Evolutionary conservation across 2,329 filamentous ascomycete genomes (phyloP), one percentile per base, ranked within the genome.

Genomic region (Penicillium aurantiogriseum): DNA sequence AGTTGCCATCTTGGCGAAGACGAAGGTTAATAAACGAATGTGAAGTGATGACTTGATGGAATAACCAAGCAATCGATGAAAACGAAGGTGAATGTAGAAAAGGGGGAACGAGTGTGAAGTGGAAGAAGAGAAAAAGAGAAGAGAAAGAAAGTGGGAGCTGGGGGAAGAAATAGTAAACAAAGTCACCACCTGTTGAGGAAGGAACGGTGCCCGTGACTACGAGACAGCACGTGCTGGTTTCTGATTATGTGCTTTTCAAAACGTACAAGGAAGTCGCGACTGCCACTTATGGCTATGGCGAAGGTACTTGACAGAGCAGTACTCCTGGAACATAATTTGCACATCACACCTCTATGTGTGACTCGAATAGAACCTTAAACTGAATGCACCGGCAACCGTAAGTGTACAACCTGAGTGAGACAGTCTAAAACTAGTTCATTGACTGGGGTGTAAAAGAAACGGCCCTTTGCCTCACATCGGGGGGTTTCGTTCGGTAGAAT

Each of bases 361-460:
- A 56, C 49, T 56, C 17, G 2, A 46, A 47, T 42, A 53, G 43
- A 56, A 56, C 42, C 13, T 56, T 42, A 53, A 46, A 33, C n/a
- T 44, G 21, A 29, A 25, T 52, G 17, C 13, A 52, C 27, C 48
- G 35, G 48, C 33, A 51, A 40, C 40, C 19, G 13, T 35, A 35
- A 35, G 38, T n/a, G 54, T 56, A 46, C 27, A 38, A 53, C 42
- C 9, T 39, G 13, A 42, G 42, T 56, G 49, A 56, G 42, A 56
- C 49, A 47, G 35, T 29, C 27, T 42, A 42, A 35, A 46, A 35
- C 27, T 47, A 52, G 17, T 46, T 25, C 25, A 4, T 25, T 9
- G 21, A 56, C 35, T 42, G 27, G 42, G 5, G 17, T 15, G 31
- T 7, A 4, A 38, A 44, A 15, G 9, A 11, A 40, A 27, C 10